Conservation (phyloP, 2,329 filamentous ascomycete genomes). For the Macrophomina phaseolina region DNA sequence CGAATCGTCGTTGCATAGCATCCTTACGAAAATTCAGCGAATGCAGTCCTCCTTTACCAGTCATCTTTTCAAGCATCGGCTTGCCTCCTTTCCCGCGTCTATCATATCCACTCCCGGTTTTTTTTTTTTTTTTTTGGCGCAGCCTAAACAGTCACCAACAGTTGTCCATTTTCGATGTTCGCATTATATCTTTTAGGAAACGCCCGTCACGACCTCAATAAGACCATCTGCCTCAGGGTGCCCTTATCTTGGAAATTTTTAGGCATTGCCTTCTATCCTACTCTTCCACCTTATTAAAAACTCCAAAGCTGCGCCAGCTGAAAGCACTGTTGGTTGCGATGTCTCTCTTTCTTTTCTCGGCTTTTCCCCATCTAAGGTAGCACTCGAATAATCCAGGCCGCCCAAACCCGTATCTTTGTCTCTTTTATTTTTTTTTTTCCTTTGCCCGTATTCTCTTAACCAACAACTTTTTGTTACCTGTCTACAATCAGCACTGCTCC, state of each 20-base stretch:
- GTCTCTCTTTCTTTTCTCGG: constrained; percentile 22
- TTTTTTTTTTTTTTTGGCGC: constrained; percentile 11
- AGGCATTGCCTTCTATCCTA: constrained; percentile 23
- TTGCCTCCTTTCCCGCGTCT: constrained; percentile 15
- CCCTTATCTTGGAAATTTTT: constrained; percentile 26
- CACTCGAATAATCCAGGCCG: constrained; percentile 8
- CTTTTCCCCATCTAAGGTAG: constrained; percentile 12
- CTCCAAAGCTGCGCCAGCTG: not conserved
- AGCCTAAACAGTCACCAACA: not conserved
- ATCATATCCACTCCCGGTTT: constrained; percentile 21
- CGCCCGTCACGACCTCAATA: constrained; percentile 26
- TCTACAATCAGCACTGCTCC: constrained; percentile 23
- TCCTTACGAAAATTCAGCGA: constrained; percentile 16
- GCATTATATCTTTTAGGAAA: constrained; percentile 27
- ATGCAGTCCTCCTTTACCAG: constrained; percentile 11
- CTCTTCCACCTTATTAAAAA: not conserved
- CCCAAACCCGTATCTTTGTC: constrained; percentile 2
- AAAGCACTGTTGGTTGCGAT: not conserved
- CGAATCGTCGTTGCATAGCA: constrained; percentile 24
- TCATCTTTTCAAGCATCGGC: constrained; percentile 9
- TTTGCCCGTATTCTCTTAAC: not conserved
- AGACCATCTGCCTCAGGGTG: constrained; percentile 29
- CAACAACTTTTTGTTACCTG: constrained; percentile 10
- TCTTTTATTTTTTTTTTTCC: not conserved
- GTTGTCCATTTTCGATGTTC: constrained; percentile 13